Conservation (phyloP, 108 stramenopile genomes). For the Thalassiosira profunda region DNA sequence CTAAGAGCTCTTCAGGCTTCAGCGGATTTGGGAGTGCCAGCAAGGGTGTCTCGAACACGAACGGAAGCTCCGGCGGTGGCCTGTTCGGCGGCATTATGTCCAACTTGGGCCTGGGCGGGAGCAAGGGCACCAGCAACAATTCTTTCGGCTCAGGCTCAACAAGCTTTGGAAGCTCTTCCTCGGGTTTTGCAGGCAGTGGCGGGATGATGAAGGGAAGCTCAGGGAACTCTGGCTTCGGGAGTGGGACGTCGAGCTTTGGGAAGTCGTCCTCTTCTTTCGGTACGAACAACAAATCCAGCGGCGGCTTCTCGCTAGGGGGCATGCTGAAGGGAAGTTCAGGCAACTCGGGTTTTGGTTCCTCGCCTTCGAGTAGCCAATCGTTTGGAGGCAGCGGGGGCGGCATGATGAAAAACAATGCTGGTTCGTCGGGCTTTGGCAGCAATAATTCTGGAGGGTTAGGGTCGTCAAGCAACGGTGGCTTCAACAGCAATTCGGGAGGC, state of each 20-base stretch:
- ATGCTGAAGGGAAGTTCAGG: no score
- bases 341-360: no score
- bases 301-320: no score
- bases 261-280: neutral
- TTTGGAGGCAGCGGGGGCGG: no score
- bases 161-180: neutral
- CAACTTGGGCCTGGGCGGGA: neutral
- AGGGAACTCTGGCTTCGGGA: neutral
- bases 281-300: neutral
- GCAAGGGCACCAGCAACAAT: neutral
- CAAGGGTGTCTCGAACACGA: neutral
- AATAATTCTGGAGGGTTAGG: no score
- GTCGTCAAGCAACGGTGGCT: no score
- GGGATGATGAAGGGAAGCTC: neutral
- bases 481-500: no score
- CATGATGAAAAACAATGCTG: no score
- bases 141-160: neutral
- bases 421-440: no score
- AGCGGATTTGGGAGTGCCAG: no score
- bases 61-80: neutral
- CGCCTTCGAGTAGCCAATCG: no score
- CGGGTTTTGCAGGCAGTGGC: neutral
- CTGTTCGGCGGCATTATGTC: conserved; percentile 8
- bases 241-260: neutral
- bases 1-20: no score